phyloP scores from a whole-genome alignment of 495 filamentous ascomycete genomes.

The Talaromyces stipitatus region DNA sequence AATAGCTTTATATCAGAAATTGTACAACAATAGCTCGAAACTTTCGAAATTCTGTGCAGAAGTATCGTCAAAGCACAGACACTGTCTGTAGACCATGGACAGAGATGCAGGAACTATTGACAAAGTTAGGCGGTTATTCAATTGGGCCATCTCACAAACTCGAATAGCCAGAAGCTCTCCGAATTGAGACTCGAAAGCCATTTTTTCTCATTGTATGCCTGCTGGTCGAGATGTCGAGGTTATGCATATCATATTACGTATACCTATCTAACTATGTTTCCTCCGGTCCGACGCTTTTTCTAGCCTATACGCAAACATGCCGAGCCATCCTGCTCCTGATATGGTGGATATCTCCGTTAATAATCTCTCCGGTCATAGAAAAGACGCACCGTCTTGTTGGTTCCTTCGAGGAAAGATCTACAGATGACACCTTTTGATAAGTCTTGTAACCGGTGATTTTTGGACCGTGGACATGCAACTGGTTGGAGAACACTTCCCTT shows the following conservation, averaged over 20 bases:
- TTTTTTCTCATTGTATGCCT: background rate
- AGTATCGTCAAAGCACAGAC: background rate
- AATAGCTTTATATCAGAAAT: background rate
- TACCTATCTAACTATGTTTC: background rate
- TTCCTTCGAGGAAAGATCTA: background rate
- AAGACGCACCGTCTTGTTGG: background rate
- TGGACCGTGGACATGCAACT: background rate
- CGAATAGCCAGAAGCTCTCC: background rate
- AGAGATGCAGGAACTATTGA: background rate
- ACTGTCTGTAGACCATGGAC: background rate
- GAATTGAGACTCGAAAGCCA: background rate
- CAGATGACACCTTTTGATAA: background rate
- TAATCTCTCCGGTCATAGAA: background rate
- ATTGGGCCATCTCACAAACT: background rate
- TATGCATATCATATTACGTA: background rate
- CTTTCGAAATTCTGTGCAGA: background rate
- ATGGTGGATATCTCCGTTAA: background rate
- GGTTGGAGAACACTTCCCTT: background rate
- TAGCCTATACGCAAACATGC: background rate
- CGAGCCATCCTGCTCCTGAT: background rate
- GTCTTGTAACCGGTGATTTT: background rate
- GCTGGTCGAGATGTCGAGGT: background rate
- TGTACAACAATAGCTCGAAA: background rate
- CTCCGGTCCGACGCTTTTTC: background rate
- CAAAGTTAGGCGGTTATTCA: background rate